Conservation (phyloP, 306 rosid species). For the Vicia sativa region DNA sequence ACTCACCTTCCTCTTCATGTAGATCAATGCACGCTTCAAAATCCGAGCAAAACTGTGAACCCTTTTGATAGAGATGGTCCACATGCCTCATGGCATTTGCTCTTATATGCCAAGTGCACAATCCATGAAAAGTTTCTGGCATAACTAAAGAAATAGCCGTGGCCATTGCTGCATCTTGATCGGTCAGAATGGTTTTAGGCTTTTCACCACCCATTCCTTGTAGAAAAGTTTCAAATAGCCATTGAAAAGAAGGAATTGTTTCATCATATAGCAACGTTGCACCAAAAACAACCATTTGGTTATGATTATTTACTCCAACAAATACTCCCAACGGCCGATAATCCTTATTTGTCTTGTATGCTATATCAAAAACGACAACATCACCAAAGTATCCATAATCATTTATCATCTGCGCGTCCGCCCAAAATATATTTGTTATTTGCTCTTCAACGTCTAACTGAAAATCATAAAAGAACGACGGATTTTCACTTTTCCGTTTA, state of each 20-base stretch:
- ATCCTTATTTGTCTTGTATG: constrained; percentile 4
- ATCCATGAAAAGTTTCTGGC: not conserved
- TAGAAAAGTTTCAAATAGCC: constrained; percentile 4
- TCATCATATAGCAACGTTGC: constrained; percentile 3
- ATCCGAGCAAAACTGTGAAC: not conserved
- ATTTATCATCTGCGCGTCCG: constrained; percentile 1
- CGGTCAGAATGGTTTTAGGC: not conserved
- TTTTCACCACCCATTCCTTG: constrained; percentile 11
- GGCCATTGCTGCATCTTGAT: not conserved
- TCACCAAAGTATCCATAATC: not conserved
- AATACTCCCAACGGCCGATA: constrained; percentile 6
- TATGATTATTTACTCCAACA: constrained; percentile 11
- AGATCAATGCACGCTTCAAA: constrained; percentile 13
- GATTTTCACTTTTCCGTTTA: not conserved
- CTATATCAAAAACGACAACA: not conserved
- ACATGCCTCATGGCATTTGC: constrained; percentile 11
- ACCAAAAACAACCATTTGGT: not conserved
- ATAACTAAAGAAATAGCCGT: constrained; percentile 18
- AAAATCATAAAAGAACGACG: constrained; percentile 5
- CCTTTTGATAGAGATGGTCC: constrained; percentile 4
- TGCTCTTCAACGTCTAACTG: not conserved
- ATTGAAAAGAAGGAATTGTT: constrained; percentile 6
- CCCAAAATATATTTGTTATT: constrained; percentile 1
- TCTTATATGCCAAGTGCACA: constrained; percentile 1
- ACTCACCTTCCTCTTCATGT: constrained; percentile 9